phyloP scores from a whole-genome alignment of 495 filamentous ascomycete genomes.

The Thermochaetoides thermophila region DNA sequence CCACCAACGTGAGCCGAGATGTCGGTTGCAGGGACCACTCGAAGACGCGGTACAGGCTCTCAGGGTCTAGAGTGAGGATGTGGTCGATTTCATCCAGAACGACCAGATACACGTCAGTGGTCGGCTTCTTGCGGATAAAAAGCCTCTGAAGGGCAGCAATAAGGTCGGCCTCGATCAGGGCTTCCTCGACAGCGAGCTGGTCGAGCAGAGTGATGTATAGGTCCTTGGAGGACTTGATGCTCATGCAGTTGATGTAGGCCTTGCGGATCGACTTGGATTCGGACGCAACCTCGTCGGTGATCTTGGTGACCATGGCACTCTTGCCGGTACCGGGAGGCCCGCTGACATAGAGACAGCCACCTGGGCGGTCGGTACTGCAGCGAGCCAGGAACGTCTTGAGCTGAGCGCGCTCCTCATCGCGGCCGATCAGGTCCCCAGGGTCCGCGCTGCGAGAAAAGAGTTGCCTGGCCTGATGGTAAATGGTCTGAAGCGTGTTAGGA shows the following conservation, averaged over 20 bases:
- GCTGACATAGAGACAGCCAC: slow-evolving; percentile 89
- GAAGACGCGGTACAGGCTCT: slow-evolving; percentile 79
- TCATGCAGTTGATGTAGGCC: slow-evolving; percentile 89
- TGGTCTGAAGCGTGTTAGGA: slow-evolving; percentile 45
- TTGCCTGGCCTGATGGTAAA: slow-evolving; percentile 79
- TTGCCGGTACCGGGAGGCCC: slow-evolving; percentile 95
- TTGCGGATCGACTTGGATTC: slow-evolving; percentile 40
- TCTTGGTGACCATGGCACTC: slow-evolving; percentile 75
- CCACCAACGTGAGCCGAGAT: slow-evolving; percentile 69
- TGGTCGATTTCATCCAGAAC: slow-evolving; percentile 92
- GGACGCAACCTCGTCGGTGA: slow-evolving; percentile 43
- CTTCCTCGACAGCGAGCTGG: slow-evolving; percentile 24
- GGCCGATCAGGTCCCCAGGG: slow-evolving; percentile 64
- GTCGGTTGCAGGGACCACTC: slow-evolving; percentile 74
- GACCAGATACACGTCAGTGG: slow-evolving; percentile 50
- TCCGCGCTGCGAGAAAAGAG: slow-evolving; percentile 67
- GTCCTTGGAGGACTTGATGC: slow-evolving; percentile 69
- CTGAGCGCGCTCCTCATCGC: slow-evolving; percentile 63
- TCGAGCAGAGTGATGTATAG: slow-evolving; percentile 62
- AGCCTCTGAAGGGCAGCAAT: slow-evolving; percentile 45
- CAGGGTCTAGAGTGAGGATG: slow-evolving; percentile 70
- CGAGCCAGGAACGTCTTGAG: slow-evolving; percentile 53
- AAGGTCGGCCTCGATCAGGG: slow-evolving; percentile 35
- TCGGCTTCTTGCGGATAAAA: slow-evolving; percentile 47
- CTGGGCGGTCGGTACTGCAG: slow-evolving; percentile 41